phyloP scores from a whole-genome alignment of 805 yeast species.

The Spathaspora arborariae region DNA sequence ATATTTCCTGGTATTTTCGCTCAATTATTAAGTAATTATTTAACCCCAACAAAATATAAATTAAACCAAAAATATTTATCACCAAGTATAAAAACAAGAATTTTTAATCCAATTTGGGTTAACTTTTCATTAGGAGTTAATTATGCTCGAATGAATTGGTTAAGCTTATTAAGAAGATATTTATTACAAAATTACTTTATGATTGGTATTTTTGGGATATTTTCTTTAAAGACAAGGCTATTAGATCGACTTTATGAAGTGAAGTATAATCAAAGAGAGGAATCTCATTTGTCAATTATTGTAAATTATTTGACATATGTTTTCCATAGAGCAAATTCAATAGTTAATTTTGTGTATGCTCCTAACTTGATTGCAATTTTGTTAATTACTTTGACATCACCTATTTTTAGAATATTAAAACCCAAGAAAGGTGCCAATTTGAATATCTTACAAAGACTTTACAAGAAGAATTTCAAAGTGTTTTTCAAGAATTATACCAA shows the following conservation, averaged over 20 bases:
- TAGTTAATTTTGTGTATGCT: conserved; percentile 30
- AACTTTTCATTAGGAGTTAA: conserved; percentile 29
- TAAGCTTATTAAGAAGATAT: conserved; percentile 24
- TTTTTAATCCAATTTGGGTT: conserved; percentile 41
- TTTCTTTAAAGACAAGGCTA: conserved; percentile 18
- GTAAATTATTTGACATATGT: conserved; percentile 17
- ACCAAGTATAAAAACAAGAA: conserved; percentile 23
- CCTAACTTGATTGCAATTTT: conserved; percentile 36
- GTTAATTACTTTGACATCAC: conserved; percentile 31
- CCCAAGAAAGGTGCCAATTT: neutral
- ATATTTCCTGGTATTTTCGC: conserved; percentile 35
- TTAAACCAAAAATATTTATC: conserved; percentile 35
- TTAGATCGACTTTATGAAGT: conserved; percentile 22
- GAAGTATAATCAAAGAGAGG: conserved; percentile 12
- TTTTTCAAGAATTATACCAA: conserved; percentile 34
- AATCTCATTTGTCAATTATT: conserved; percentile 8
- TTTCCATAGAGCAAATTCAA: conserved; percentile 24
- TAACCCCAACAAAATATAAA: conserved; percentile 35
- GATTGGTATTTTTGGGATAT: conserved; percentile 14
- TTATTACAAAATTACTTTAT: conserved; percentile 21
- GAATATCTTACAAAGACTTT: conserved; percentile 4
- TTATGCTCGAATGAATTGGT: conserved; percentile 24
- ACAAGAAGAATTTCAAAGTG: conserved; percentile 18
- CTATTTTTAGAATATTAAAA: conserved; percentile 17
- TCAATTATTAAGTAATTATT: conserved; percentile 37